These are phyloP conservation scores for Ilyonectria destructans DNA, from an alignment of 2,329 filamentous ascomycete species.

Conservation along the genomic window DNA sequence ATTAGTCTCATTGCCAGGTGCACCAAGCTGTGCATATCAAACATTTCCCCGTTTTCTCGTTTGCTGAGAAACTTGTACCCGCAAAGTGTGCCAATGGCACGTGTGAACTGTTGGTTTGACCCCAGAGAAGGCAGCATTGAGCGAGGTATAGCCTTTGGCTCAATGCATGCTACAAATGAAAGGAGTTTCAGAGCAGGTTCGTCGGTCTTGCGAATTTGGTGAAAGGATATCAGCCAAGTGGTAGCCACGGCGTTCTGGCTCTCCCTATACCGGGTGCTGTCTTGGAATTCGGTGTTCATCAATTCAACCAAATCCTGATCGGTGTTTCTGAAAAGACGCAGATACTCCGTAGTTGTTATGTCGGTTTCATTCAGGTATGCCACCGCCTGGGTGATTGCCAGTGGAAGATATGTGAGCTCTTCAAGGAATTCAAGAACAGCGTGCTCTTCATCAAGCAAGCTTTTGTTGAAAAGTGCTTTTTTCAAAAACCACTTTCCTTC, in stretches of 20 bases:
- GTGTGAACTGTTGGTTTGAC: conserved; percentile 2
- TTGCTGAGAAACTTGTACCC: conserved; percentile 43
- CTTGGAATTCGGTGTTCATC: conserved; percentile 49
- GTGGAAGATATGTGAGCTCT: conserved; percentile 43
- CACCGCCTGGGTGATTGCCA: conserved; percentile 53
- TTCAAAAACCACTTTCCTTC: conserved; percentile 46
- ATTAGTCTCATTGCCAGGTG: conserved; percentile 18
- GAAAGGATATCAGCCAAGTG: conserved; percentile 60
- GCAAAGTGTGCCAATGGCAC: conserved; percentile 48
- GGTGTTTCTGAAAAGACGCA: conserved; percentile 45
- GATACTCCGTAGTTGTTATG: conserved; percentile 44
- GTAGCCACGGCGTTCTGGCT: conserved; percentile 55
- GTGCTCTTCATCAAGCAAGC: conserved; percentile 16
- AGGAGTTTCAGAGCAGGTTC: conserved; percentile 54
- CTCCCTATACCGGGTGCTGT: conserved; percentile 50
- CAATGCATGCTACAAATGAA: conserved; percentile 58
- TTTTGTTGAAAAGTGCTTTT: conserved; percentile 2
- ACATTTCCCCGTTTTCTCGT: neutral
- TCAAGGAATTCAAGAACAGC: neutral
- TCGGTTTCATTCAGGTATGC: conserved; percentile 50
- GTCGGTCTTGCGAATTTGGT: conserved; percentile 52
- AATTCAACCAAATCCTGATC: conserved; percentile 9
- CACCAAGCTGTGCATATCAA: conserved; percentile 36
- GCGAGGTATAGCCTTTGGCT: conserved; percentile 57
- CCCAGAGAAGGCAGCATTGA: conserved; percentile 49